Evolutionary conservation across 1,284 basidiomycete species (phyloP), one percentile per base, ranked within the genome.

Genomic region (Boletellus sp.): DNA sequence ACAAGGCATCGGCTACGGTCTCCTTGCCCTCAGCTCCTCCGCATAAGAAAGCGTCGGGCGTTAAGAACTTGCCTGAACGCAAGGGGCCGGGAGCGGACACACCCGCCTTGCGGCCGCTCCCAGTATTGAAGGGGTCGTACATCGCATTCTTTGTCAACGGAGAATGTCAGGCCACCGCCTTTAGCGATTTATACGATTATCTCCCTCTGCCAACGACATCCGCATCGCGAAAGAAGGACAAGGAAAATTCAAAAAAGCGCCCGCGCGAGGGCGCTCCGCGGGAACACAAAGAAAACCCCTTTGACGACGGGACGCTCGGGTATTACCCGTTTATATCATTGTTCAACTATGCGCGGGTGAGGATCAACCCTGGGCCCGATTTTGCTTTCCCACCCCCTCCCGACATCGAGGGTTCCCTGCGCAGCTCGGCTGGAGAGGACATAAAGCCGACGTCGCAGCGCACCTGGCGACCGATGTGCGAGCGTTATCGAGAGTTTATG

Each of bases 251-350:
- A 14, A 68, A 74, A 60, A 80, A 76, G 56, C 74, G 79, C 30
- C 69, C 73, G 25, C 74, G 79, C 48, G 84, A 87, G 58, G 83
- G 81, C 23, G 73, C 80, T 22, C 62, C 62, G n/a, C 79, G 82
- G 43, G 84, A 87, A 56, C 87, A 89, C 62, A 78, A 78, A 50
- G 81, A 91, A 64, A 93, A 94, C 55, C 77, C 80, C 1, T 88
- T 91, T 62, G 94, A 99, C 67, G 96, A 99, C 64, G 96, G 96
- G 9, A 87, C 86, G 16, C 70, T 97, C 6, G 96, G 96, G 0
- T 99, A 99, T 68, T 99, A 94, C 62, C 92, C 94, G 0, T 87
- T 96, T 70, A 82, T 96, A 42, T 96, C 92, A 3, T 75, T 95
- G 33, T 99, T 93, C 72, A 94, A 94, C 52, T 86, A 88, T 44